Evolutionary conservation across 345 rosid genomes (phyloP).

Genomic region (Eucalyptus cloeziana): DNA sequence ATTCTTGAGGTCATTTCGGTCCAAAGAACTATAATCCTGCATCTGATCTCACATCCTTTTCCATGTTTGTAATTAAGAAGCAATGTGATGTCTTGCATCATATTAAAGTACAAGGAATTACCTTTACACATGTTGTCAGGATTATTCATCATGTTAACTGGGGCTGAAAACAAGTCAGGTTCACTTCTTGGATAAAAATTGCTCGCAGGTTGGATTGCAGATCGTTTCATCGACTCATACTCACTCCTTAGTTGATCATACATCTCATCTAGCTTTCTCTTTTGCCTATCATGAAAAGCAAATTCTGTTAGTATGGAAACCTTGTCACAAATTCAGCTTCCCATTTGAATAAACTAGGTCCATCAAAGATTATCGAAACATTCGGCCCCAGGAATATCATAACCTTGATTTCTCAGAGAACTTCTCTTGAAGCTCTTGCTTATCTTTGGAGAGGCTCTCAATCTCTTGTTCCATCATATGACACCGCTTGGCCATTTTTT

Average conservation of each 20-base stretch:
- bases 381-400: neutral
- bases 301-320: neutral
- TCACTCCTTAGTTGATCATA: constrained; percentile 84
- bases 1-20: neutral
- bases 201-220: constrained; percentile 70
- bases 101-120: constrained; percentile 5
- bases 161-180: constrained; percentile 58
- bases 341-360: neutral
- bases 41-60: neutral
- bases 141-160: constrained; percentile 48
- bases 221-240: constrained; percentile 60
- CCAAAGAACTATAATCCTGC: neutral
- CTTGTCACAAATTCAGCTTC: neutral
- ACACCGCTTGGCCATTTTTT: constrained; percentile 76
- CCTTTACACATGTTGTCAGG: constrained; percentile 66
- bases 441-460: constrained; percentile 79
- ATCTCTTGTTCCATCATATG: constrained; percentile 94
- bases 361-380: neutral
- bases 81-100: neutral
- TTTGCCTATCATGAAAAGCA: constrained; percentile 45
- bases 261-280: constrained; percentile 98
- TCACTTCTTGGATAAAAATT: constrained; percentile 64
- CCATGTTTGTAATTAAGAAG: neutral
- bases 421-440: constrained; percentile 92
- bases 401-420: constrained; percentile 90